These are phyloP conservation scores for Leccinum barrowsii DNA, from an alignment of 768 basidiomycete genomes.

Conservation along the genomic window DNA sequence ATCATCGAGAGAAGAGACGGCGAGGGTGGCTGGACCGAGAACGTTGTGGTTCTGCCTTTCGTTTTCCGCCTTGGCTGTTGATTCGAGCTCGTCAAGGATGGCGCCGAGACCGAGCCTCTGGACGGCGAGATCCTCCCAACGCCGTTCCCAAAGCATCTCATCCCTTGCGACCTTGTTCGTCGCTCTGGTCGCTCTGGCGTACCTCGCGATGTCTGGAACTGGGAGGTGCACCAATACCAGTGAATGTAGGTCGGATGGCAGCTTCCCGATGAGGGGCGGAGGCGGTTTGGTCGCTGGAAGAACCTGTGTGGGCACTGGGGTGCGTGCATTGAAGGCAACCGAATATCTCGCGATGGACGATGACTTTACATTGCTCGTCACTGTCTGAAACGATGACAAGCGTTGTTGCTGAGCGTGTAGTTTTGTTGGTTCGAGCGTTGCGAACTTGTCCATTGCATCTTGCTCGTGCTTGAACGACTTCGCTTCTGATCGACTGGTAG, in stretches of 20 bases:
- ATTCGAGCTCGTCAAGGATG: conserved; percentile 61
- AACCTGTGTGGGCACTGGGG: conserved; percentile 2
- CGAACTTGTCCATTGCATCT: conserved; percentile 74
- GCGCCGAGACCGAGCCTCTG: conserved; percentile 41
- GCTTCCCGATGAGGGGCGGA: conserved; percentile 58
- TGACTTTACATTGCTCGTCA: conserved; percentile 17
- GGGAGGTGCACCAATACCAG: conserved; percentile 71
- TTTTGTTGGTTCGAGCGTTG: conserved; percentile 74
- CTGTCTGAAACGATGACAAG: neutral
- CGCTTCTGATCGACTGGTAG: neutral
- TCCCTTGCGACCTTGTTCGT: conserved; percentile 61
- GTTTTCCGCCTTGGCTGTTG: conserved; percentile 36
- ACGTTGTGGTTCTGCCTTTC: conserved; percentile 28
- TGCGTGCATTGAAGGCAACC: conserved; percentile 3
- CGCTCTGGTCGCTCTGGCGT: conserved; percentile 64
- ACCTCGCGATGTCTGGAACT: conserved; percentile 75
- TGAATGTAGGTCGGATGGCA: conserved; percentile 76
- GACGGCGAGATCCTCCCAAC: conserved; percentile 62
- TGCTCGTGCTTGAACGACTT: conserved; percentile 3
- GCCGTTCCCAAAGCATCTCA: conserved; percentile 73
- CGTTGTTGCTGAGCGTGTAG: conserved; percentile 42
- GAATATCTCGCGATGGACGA: conserved; percentile 6
- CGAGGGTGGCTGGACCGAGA: conserved; percentile 55
- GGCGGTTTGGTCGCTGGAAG: conserved; percentile 26
- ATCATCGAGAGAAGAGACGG: conserved; percentile 48